These are phyloP conservation scores for Metroxylon sagu DNA, from an alignment of 176 grass and related monocot genomes.

Conservation along the genomic window DNA sequence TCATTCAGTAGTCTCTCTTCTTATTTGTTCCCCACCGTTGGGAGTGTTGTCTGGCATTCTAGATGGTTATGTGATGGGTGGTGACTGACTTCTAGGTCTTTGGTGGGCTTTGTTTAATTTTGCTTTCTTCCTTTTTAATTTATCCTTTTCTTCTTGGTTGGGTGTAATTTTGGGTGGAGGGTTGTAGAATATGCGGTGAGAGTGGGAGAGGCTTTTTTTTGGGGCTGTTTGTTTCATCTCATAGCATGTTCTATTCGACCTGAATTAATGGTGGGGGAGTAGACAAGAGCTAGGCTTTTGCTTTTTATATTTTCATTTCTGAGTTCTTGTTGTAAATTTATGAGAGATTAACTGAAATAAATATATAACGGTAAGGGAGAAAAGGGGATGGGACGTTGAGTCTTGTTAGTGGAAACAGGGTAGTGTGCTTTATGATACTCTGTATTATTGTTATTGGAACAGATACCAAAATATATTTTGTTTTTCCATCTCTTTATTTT, in stretches of 20 bases:
- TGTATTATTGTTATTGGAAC: too few relatives aligned
- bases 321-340: too few relatives aligned
- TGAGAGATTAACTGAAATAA: too few relatives aligned
- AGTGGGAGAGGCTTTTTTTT: not conserved
- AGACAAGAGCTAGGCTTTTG: not conserved
- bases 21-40: not conserved
- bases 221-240: not conserved
- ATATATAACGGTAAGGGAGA: too few relatives aligned
- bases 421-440: too few relatives aligned
- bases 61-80: not conserved
- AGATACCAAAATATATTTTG: too few relatives aligned
- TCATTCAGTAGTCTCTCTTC: conserved; percentile 7
- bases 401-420: too few relatives aligned
- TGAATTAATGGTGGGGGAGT: not conserved
- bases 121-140: not conserved
- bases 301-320: too few relatives aligned
- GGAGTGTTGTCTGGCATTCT: not conserved
- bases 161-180: not conserved
- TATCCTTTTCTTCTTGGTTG: not conserved
- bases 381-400: too few relatives aligned
- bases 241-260: not conserved
- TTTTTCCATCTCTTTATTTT: too few relatives aligned
- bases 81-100: not conserved
- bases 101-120: not conserved
- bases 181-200: conserved; percentile 3